Evolutionary conservation across 192 early-diverging fungal species (phyloP).

Genomic region (Glomus cerebriforme): DNA sequence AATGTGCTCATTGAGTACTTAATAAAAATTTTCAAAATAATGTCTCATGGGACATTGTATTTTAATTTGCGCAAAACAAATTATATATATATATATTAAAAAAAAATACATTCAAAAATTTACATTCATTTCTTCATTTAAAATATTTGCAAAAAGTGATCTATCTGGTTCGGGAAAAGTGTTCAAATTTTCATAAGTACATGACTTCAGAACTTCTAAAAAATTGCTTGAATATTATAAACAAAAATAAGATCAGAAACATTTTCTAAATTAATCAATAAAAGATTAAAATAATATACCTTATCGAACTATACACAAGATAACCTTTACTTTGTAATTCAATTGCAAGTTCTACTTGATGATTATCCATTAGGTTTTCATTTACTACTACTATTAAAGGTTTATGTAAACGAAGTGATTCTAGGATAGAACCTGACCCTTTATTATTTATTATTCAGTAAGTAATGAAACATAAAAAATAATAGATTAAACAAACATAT

Average conservation of each 20-base stretch:
- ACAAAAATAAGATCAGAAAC: background rate
- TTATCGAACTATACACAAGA: constrained; percentile 48
- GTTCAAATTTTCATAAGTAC: constrained; percentile 29
- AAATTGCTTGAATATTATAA: constrained; percentile 31
- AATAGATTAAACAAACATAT: background rate
- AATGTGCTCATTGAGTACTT: background rate
- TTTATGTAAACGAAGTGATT: constrained; percentile 68
- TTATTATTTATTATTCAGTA: background rate
- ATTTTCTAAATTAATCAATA: background rate
- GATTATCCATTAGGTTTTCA: constrained; percentile 76
- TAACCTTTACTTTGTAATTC: constrained; percentile 63
- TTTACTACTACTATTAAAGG: constrained; percentile 77
- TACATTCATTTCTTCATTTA: constrained; percentile 35
- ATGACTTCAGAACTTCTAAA: constrained; percentile 22
- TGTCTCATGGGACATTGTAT: background rate
- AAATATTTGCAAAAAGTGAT: constrained; percentile 38
- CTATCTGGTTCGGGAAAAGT: constrained; percentile 41
- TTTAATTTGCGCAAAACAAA: background rate
- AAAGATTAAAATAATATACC: constrained; percentile 28
- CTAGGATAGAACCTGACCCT: constrained; percentile 87
- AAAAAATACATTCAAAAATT: background rate
- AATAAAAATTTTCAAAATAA: background rate
- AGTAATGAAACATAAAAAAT: background rate
- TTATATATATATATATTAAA: too few species aligned
- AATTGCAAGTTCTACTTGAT: constrained; percentile 81